phyloP scores from a whole-genome alignment of 768 basidiomycete genomes.

The Leccinum obscurum region DNA sequence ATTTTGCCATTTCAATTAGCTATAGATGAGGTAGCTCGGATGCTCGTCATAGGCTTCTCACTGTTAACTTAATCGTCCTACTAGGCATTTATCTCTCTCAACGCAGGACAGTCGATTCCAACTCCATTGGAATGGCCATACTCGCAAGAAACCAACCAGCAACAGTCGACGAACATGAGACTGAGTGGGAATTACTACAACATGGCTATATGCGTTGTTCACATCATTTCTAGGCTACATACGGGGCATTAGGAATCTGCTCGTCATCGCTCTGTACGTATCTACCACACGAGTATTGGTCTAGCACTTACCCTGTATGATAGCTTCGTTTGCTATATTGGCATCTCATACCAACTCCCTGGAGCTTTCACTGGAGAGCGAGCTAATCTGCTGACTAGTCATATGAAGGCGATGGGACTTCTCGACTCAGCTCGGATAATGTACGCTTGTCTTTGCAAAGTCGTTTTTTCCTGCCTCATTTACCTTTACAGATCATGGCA shows the following conservation, averaged over 20 bases:
- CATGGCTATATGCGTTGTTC: slow-evolving; percentile 43
- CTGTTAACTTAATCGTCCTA: slow-evolving; percentile 24
- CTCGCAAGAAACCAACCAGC: slow-evolving; percentile 59
- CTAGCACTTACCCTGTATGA: neutral
- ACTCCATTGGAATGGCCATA: slow-evolving; percentile 73
- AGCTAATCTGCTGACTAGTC: slow-evolving; percentile 60
- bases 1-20: slow-evolving; percentile 78
- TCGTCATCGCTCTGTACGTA: slow-evolving; percentile 67
- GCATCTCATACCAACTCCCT: slow-evolving; percentile 76
- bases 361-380: slow-evolving; percentile 69
- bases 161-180: slow-evolving; percentile 57
- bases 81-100: slow-evolving; percentile 72
- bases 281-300: neutral
- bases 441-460: slow-evolving; percentile 31
- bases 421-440: slow-evolving; percentile 66
- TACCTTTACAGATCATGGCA: slow-evolving; percentile 54
- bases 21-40: neutral
- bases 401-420: slow-evolving; percentile 82
- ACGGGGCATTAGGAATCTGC: slow-evolving; percentile 56
- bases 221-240: slow-evolving; percentile 55
- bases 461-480: neutral
- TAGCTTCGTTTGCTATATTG: slow-evolving; percentile 70
- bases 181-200: slow-evolving; percentile 40
- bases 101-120: slow-evolving; percentile 53
- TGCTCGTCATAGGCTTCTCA: neutral